Evolutionary conservation across 202 grass and related monocot species (phyloP).

Genomic region (Digitaria exilis): DNA sequence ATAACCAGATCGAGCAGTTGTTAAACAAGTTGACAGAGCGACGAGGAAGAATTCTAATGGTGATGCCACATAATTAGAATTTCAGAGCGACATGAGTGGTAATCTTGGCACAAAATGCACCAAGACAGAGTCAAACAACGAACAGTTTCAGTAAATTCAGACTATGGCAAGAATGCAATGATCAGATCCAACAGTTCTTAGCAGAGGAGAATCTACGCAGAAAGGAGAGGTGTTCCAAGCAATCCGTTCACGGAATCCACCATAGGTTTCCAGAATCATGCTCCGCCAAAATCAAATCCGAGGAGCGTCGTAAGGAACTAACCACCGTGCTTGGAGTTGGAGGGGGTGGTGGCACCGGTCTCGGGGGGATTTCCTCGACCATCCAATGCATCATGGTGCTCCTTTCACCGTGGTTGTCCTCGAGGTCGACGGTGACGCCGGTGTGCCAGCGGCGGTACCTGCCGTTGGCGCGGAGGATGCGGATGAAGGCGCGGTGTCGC

Average conservation of each 20-base stretch:
- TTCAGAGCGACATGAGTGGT: neutral
- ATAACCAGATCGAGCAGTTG: neutral
- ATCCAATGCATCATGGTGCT: conserved; percentile 12
- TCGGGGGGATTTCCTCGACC: conserved; percentile 6
- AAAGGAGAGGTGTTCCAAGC: neutral
- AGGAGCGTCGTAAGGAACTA: neutral
- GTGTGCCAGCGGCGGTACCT: neutral
- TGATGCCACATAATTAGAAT: neutral
- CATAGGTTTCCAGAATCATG: neutral
- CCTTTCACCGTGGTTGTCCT: neutral
- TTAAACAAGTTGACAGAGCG: neutral
- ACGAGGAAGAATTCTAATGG: neutral
- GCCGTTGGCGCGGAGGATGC: conserved; percentile 36
- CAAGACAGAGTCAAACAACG: too few species aligned
- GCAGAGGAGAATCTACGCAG: neutral
- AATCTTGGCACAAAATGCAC: neutral
- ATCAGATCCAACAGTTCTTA: neutral
- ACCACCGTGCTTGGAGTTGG: neutral
- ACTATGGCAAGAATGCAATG: neutral
- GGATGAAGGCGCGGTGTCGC: neutral
- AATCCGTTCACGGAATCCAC: neutral
- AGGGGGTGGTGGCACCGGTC: neutral
- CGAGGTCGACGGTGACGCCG: conserved; percentile 20
- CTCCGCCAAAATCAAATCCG: neutral
- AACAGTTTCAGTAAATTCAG: neutral